Conservation (phyloP, 139 green algal species). For the Trebouxia sp. region DNA sequence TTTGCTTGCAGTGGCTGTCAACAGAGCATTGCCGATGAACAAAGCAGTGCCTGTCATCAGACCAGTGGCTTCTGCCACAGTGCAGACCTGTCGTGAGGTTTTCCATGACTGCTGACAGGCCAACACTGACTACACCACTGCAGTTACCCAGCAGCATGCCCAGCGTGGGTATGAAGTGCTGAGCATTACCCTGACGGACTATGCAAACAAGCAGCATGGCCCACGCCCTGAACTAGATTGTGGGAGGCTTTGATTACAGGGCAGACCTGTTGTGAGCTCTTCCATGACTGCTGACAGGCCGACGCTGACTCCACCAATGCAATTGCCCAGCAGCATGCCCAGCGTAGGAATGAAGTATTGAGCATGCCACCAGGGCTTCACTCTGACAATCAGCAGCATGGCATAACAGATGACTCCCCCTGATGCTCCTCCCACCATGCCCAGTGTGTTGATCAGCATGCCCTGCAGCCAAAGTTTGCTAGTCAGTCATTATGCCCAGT, state of each 20-base stretch:
- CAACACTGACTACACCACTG: not conserved
- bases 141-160: not conserved
- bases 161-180: no score
- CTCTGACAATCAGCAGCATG: conserved; percentile 31
- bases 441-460: conserved; percentile 32
- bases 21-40: no score
- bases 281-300: conserved; percentile 70
- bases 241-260: not conserved
- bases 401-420: conserved; percentile 25
- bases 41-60: no score
- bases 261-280: conserved; percentile 54
- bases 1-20: no score
- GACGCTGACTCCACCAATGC: conserved; percentile 69
- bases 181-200: not conserved
- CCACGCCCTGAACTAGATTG: not conserved
- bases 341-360: conserved; percentile 71
- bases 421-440: not conserved
- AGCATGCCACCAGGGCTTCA: conserved; percentile 66
- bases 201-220: not conserved
- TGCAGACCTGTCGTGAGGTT: not conserved
- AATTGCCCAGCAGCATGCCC: conserved; percentile 68
- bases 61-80: no score
- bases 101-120: not conserved
- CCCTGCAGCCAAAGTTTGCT: not conserved
- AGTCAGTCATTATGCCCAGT: not conserved